phyloP scores from a whole-genome alignment of 1,139 yeast genomes.

The Hansenula lynferdii region DNA sequence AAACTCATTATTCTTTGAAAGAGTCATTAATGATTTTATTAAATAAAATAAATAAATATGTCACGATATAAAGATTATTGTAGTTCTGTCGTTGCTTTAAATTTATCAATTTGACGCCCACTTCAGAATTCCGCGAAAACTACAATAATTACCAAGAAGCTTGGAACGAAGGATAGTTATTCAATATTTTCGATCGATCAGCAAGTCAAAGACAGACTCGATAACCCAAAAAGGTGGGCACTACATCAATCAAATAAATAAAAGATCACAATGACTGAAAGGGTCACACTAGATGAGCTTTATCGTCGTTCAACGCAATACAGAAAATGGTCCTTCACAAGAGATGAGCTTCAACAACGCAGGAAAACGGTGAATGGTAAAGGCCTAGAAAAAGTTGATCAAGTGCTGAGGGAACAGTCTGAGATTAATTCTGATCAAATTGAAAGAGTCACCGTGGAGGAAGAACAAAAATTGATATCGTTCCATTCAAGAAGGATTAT shows the following conservation, averaged over 20 bases:
- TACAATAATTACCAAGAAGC: too few relatives aligned
- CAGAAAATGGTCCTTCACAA: conserved; percentile 77
- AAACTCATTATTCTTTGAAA: conserved; percentile 3
- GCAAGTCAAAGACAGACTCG: too few relatives aligned
- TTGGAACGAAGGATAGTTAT: too few relatives aligned
- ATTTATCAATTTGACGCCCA: too few relatives aligned
- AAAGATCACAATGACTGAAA: conserved; percentile 15
- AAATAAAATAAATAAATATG: conserved; percentile 3
- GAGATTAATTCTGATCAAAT: conserved; percentile 34
- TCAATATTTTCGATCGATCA: too few relatives aligned
- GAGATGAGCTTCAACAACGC: conserved; percentile 43
- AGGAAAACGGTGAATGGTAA: conserved; percentile 46
- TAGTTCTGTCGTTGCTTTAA: background rate
- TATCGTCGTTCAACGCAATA: conserved; percentile 86
- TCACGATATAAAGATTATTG: conserved; percentile 3
- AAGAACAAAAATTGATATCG: conserved; percentile 61
- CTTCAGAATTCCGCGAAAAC: too few relatives aligned
- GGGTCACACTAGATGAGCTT: conserved; percentile 69
- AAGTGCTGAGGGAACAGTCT: conserved; percentile 31
- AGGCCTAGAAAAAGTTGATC: conserved; percentile 41
- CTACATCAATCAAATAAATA: too few relatives aligned
- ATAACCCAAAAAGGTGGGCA: too few relatives aligned
- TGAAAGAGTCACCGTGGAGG: conserved; percentile 54
- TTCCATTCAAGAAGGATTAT: conserved; percentile 71
- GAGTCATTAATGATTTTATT: conserved; percentile 4